These are phyloP conservation scores for Elsinoe australis DNA, from an alignment of 2,329 filamentous ascomycete species.

Conservation along the genomic window DNA sequence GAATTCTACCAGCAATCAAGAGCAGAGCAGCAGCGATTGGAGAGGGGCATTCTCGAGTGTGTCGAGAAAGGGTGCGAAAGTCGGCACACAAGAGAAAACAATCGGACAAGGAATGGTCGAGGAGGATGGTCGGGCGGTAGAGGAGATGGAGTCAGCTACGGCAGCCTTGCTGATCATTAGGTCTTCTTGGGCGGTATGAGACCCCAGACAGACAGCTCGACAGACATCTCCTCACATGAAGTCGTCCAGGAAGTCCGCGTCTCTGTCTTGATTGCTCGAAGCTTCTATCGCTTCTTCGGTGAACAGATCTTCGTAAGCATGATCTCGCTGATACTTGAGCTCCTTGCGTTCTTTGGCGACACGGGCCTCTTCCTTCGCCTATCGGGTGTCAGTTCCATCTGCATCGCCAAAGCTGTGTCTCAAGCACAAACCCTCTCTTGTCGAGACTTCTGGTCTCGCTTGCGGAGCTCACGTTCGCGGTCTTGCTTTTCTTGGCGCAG, in stretches of 20 bases:
- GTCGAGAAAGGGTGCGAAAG: no score
- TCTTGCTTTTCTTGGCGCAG: constrained; percentile 75
- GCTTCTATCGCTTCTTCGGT: constrained; percentile 69
- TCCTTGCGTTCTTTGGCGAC: constrained; percentile 74
- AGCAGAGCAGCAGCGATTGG: no score
- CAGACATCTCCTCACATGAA: constrained; percentile 56
- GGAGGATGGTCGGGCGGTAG: no score
- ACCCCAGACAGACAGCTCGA: neutral
- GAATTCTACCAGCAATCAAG: no score
- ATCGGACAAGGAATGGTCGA: no score
- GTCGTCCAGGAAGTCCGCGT: constrained; percentile 73
- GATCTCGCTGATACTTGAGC: constrained; percentile 91
- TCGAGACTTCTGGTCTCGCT: constrained; percentile 57
- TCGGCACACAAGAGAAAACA: no score
- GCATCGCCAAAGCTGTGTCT: constrained; percentile 27
- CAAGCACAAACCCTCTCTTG: constrained; percentile 61
- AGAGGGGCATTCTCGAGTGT: no score
- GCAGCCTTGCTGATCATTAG: no score
- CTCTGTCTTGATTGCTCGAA: constrained; percentile 78
- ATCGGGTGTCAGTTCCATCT: constrained; percentile 29
- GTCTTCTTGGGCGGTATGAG: neutral
- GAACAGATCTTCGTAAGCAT: constrained; percentile 92
- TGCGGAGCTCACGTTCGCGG: constrained; percentile 61
- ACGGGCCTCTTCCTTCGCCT: constrained; percentile 67
- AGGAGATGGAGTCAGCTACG: no score